Evolutionary conservation across 225 moss, liverwort and hornwort species (phyloP).

Genomic region (Polytrichum commune): DNA sequence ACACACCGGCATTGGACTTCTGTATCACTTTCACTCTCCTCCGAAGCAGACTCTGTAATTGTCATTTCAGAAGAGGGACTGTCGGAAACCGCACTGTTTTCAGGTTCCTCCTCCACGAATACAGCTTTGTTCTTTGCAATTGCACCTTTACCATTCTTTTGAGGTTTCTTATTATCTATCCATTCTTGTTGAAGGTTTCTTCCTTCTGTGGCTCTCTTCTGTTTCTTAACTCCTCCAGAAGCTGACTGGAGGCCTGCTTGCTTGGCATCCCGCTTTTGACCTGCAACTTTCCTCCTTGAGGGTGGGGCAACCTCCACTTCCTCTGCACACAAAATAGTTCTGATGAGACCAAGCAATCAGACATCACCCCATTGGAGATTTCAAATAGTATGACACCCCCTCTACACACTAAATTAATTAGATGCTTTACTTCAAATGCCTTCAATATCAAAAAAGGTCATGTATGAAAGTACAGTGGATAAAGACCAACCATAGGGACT

Average conservation of each 20-base stretch:
- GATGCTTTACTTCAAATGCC: too few relatives aligned
- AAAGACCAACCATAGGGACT: too few relatives aligned
- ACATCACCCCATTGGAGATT: background rate
- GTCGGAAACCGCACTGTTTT: too few relatives aligned
- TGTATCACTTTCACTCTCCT: slow-evolving; percentile 1
- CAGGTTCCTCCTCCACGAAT: too few relatives aligned
- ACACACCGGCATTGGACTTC: background rate
- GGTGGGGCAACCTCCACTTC: slow-evolving; percentile 5
- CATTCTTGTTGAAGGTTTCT: background rate
- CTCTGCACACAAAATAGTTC: background rate
- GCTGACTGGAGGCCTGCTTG: background rate
- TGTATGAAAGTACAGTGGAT: too few relatives aligned
- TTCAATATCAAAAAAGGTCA: too few relatives aligned
- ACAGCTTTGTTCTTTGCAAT: background rate
- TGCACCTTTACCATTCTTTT: background rate
- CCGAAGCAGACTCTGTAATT: background rate
- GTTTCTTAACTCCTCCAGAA: slow-evolving; percentile 3
- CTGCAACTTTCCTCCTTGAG: background rate
- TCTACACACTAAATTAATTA: too few relatives aligned
- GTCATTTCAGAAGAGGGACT: background rate
- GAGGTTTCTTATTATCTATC: background rate
- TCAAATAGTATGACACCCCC: too few relatives aligned
- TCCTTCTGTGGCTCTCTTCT: background rate
- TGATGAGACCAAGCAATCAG: background rate
- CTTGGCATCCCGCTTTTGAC: slow-evolving; percentile 3